A percentile compares a stretch with the other conserved stretches of the same genome.
phyloP scores from a whole-genome alignment of 345 rosid genomes.

The Physaria fendleri region DNA sequence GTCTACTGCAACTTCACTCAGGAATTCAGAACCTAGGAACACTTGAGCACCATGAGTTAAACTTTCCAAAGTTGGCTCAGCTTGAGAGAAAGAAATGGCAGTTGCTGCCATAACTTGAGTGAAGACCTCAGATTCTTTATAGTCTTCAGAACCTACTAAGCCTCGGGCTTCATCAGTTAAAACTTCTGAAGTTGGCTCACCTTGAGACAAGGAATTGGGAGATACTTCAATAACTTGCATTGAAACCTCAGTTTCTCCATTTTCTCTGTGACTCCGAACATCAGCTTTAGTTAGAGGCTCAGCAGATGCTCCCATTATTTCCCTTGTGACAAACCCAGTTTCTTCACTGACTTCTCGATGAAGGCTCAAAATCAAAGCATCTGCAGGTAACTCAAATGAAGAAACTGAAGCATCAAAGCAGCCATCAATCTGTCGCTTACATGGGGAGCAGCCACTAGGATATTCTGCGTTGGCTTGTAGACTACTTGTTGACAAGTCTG shows the following conservation, averaged over 20 bases:
- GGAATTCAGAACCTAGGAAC: too few relatives aligned
- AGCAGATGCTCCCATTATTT: slow-evolving; percentile 7
- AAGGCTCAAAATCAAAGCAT: slow-evolving; percentile 3
- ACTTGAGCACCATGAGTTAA: too few relatives aligned
- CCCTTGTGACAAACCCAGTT: neutral
- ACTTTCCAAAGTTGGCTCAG: too few relatives aligned
- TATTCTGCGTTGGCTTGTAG: neutral
- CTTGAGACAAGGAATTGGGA: slow-evolving; percentile 3
- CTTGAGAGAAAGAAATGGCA: too few relatives aligned
- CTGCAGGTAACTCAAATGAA: slow-evolving; percentile 12
- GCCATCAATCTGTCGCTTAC: slow-evolving; percentile 9
- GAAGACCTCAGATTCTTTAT: too few relatives aligned
- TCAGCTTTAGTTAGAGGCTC: neutral
- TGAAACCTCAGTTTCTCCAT: slow-evolving; percentile 13
- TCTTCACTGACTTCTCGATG: neutral
- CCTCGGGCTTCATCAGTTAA: neutral
- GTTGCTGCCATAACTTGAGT: too few relatives aligned
- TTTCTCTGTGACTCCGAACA: neutral
- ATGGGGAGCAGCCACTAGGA: neutral
- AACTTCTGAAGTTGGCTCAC: neutral
- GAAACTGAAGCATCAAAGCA: slow-evolving; percentile 9
- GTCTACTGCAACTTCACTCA: neutral
- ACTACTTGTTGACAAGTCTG: slow-evolving; percentile 5
- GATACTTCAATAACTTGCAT: neutral
- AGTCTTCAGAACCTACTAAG: neutral